Conservation (phyloP, 2,329 filamentous ascomycete genomes). For the Ilyonectria mors-panacis region DNA sequence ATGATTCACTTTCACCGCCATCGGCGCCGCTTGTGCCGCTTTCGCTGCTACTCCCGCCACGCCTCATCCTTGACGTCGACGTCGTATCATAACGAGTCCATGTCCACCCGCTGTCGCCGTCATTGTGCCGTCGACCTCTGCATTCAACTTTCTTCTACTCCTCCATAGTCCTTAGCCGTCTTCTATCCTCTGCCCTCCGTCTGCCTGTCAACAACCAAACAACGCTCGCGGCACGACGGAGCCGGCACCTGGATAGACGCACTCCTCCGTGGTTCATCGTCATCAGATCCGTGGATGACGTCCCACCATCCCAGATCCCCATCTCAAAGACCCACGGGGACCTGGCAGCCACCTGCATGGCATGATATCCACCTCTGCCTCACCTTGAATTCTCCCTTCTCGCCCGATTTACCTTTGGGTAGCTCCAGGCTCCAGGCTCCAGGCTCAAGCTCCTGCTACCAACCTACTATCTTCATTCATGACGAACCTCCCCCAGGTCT, state of each 20-base stretch:
- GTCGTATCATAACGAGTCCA: slow-evolving; percentile 45
- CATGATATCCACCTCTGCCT: slow-evolving; percentile 44
- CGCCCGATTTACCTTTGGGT: slow-evolving; percentile 16
- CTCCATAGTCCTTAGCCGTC: neutral
- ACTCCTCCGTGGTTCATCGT: slow-evolving; percentile 29
- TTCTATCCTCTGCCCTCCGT: neutral
- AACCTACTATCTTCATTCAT: slow-evolving; percentile 36
- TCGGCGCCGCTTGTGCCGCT: slow-evolving; percentile 39
- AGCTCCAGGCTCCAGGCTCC: slow-evolving; percentile 25
- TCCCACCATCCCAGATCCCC: slow-evolving; percentile 47
- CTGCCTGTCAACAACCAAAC: neutral
- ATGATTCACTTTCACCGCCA: slow-evolving; percentile 50
- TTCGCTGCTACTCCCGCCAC: slow-evolving; percentile 14
- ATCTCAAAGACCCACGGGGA: slow-evolving; percentile 42
- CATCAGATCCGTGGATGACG: slow-evolving; percentile 49
- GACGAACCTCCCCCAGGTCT: slow-evolving; percentile 31
- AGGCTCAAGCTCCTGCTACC: slow-evolving; percentile 23
- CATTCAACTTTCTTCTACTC: neutral
- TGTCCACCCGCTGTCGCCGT: slow-evolving; percentile 7
- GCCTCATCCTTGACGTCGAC: slow-evolving; percentile 26
- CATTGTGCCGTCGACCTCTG: neutral
- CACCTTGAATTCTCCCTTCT: slow-evolving; percentile 28
- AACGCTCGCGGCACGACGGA: neutral
- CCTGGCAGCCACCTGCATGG: slow-evolving; percentile 40
- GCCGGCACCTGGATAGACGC: slow-evolving; percentile 36